These are phyloP conservation scores for Zoysia pacifica DNA, from an alignment of 176 grass and related monocot genomes.

Conservation along the genomic window DNA sequence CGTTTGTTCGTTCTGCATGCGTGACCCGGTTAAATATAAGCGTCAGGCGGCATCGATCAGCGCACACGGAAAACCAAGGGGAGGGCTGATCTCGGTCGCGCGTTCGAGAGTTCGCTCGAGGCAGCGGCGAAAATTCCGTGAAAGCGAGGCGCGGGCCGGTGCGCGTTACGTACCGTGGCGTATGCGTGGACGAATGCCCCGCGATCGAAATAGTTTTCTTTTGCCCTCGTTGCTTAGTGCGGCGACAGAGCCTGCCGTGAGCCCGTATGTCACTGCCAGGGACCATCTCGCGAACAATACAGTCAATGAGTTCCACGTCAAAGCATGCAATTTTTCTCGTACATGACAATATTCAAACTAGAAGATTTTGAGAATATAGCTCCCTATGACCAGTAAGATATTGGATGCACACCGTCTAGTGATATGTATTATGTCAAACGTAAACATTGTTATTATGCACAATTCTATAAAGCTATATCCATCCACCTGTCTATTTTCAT, in stretches of 20 bases:
- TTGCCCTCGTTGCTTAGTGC: background rate
- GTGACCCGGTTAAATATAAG: background rate
- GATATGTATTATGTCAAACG: background rate
- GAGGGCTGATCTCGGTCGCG: background rate
- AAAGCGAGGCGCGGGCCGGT: background rate
- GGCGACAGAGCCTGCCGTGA: conserved; percentile 21
- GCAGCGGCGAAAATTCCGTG: no score
- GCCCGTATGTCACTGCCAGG: conserved; percentile 21
- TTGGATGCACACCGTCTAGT: no score
- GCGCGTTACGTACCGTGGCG: background rate
- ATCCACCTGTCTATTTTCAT: conserved; percentile 31
- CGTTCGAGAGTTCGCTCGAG: background rate
- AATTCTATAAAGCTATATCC: conserved; percentile 9
- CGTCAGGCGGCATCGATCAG: background rate
- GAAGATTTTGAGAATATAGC: no score
- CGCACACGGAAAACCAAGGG: background rate
- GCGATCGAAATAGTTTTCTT: background rate
- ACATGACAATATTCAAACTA: no score
- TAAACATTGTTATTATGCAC: conserved; percentile 17
- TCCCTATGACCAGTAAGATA: no score
- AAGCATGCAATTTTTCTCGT: background rate
- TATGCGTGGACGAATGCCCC: background rate
- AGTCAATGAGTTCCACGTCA: background rate
- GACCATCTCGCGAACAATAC: background rate
- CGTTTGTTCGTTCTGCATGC: conserved; percentile 1